A percentile compares a stretch with the other conserved stretches of the same genome.
phyloP scores from a whole-genome alignment of 306 rosid genomes.

The peach (Prunus persica) region Prunus_persica_NCBIv2 NC_034009.1:35948001-35948500 shows the following conservation, averaged over 20 bases:
- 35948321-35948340: constrained; percentile 36
- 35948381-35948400: background rate
- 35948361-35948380: too few relatives aligned
- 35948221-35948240: constrained; percentile 9
- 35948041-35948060: constrained; percentile 5
- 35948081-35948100: constrained; percentile 31
- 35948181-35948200: constrained; percentile 31
- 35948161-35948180: constrained; percentile 35
- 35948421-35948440: background rate
- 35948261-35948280: constrained; percentile 42
- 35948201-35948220: background rate
- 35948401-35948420: background rate
- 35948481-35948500: background rate
- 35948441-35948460: background rate
- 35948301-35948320: constrained; percentile 36
- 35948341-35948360: constrained; percentile 32
- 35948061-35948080: constrained; percentile 24
- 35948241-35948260: constrained; percentile 35
- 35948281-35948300: constrained; percentile 24
- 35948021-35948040: constrained; percentile 10
- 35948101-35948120: constrained; percentile 27
- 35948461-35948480: background rate
- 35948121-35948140: constrained; percentile 29
- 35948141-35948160: constrained; percentile 27
- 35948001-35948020: constrained; percentile 27